phyloP scores from a whole-genome alignment of 306 rosid genomes.

The Trifolium repens region DNA sequence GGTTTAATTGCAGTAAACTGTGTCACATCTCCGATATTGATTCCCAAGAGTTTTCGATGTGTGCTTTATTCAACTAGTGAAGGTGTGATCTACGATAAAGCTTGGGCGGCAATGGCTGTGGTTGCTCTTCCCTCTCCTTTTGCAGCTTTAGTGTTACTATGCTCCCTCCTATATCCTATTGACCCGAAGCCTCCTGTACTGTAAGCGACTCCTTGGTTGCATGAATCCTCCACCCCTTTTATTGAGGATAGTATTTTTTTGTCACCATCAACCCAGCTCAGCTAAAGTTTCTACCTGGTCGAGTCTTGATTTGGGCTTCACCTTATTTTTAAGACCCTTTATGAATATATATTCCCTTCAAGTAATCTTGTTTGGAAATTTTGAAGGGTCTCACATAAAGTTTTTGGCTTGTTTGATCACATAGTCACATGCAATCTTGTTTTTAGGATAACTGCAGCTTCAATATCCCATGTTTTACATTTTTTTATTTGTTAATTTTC shows the following conservation, averaged over 20 bases:
- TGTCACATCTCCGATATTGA: not conserved
- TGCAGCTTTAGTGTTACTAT: not conserved
- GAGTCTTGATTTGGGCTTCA: constrained; percentile 3
- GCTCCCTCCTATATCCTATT: not conserved
- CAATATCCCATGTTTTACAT: constrained; percentile 23
- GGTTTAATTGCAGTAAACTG: not conserved
- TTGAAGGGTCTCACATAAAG: not conserved
- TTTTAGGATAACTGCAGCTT: constrained; percentile 7
- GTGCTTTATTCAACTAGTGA: not conserved
- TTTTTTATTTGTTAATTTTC: constrained; percentile 16
- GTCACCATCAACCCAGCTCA: not conserved
- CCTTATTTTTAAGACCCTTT: not conserved
- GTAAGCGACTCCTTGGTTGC: constrained; percentile 8
- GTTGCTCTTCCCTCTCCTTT: not conserved
- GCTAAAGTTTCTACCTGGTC: constrained; percentile 6
- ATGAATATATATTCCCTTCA: not conserved
- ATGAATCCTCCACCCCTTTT: not conserved
- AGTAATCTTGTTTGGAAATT: constrained; percentile 1
- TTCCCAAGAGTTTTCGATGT: not conserved
- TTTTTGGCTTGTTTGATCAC: constrained; percentile 31
- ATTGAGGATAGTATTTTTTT: not conserved
- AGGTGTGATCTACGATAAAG: not conserved
- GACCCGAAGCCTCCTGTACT: not conserved
- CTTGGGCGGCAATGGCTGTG: not conserved
- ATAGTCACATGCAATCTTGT: constrained; percentile 1